Evolutionary conservation across 1,139 yeast species (phyloP).

Genomic region (Hemisphaericaspora lyxosophila): DNA sequence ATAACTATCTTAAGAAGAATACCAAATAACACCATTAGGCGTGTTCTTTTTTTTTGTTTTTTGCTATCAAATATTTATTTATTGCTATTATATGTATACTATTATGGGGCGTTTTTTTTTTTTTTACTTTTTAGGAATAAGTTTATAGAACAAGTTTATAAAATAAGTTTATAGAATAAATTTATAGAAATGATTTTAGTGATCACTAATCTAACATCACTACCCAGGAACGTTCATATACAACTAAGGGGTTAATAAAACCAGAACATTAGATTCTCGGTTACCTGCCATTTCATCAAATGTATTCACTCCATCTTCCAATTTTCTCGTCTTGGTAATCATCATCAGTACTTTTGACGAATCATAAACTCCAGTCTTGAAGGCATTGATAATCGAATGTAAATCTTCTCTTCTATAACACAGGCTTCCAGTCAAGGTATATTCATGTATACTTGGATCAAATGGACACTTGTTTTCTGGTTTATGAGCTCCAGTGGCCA

Average conservation of each 20-base stretch:
- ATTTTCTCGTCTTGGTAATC: constrained; percentile 42
- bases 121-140: too few species aligned
- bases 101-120: too few species aligned
- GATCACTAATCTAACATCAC: too few species aligned
- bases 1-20: constrained; percentile 18
- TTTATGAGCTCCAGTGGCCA: constrained; percentile 50
- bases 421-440: constrained; percentile 46
- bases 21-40: not conserved
- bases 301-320: constrained; percentile 48
- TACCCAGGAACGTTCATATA: too few species aligned
- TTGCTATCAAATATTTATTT: too few species aligned
- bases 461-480: constrained; percentile 33
- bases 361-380: constrained; percentile 39
- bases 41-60: too few species aligned
- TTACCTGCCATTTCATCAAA: constrained; percentile 40
- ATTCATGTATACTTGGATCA: constrained; percentile 46
- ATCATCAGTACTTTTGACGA: constrained; percentile 35
- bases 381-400: constrained; percentile 46
- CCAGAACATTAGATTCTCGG: constrained; percentile 26
- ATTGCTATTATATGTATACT: constrained; percentile 1
- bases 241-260: constrained; percentile 3
- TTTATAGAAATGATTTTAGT: too few species aligned
- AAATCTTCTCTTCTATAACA: constrained; percentile 49
- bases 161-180: too few species aligned
- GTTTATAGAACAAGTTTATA: too few species aligned